Evolutionary conservation across 2,329 filamentous ascomycete genomes (phyloP).

Genomic region (Bertia moriformis): DNA sequence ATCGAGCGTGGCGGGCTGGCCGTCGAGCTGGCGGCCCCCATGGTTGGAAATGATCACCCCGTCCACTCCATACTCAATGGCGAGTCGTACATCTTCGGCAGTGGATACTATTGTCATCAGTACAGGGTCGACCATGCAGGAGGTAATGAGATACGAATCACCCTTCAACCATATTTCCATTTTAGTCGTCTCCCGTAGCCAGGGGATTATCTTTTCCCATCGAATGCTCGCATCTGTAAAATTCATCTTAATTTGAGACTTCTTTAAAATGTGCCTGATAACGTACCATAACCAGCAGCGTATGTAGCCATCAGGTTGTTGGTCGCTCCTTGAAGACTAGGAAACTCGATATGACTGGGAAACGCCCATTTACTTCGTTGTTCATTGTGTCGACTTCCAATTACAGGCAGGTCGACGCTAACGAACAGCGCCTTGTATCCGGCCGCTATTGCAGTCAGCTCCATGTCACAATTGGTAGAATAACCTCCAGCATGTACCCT

Average conservation of each 20-base stretch:
- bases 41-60: constrained; percentile 25
- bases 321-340: neutral
- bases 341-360: neutral
- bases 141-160: neutral
- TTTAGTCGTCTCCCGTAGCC: neutral
- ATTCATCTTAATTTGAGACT: neutral
- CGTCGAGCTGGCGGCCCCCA: constrained; percentile 23
- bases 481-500: neutral
- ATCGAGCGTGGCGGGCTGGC: constrained; percentile 17
- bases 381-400: neutral
- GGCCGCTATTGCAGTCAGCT: neutral
- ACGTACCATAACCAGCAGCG: neutral
- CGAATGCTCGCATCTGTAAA: neutral
- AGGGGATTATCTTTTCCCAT: neutral
- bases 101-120: constrained; percentile 5
- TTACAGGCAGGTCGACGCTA: neutral
- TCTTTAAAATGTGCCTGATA: neutral
- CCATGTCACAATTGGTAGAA: neutral
- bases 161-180: neutral
- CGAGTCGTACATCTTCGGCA: constrained; percentile 22
- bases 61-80: constrained; percentile 19
- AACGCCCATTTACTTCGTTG: neutral
- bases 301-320: too few species aligned
- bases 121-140: neutral
- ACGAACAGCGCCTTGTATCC: neutral